A percentile compares a stretch with the other conserved stretches of the same genome.
phyloP scores from a whole-genome alignment of 2,329 filamentous ascomycete species.

The Ophiocordyceps robertsii region DNA sequence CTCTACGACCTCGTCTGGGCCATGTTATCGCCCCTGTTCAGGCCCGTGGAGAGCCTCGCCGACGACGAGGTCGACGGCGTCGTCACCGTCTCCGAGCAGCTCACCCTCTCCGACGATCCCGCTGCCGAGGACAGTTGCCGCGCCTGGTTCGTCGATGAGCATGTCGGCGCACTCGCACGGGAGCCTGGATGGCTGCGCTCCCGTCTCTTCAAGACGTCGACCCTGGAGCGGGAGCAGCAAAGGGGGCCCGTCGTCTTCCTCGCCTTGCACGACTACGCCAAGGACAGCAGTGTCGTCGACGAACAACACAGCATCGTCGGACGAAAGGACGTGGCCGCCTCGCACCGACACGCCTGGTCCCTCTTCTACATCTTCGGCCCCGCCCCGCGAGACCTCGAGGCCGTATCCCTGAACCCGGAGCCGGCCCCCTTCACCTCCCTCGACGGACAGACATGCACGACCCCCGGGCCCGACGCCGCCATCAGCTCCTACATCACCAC shows the following conservation, averaged over 20 bases:
- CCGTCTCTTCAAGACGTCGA: conserved; percentile 54
- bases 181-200: conserved; percentile 70
- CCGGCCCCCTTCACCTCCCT: conserved; percentile 36
- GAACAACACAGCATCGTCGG: conserved; percentile 40
- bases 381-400: conserved; percentile 52
- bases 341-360: conserved; percentile 45
- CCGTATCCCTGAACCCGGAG: conserved; percentile 36
- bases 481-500: conserved; percentile 58
- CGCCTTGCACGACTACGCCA: conserved; percentile 59
- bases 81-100: conserved; percentile 38
- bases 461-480: conserved; percentile 33
- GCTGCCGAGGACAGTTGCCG: conserved; percentile 37
- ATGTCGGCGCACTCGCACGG: conserved; percentile 56
- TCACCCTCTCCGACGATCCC: conserved; percentile 37
- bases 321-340: neutral
- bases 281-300: conserved; percentile 52
- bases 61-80: conserved; percentile 45
- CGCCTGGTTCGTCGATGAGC: conserved; percentile 65
- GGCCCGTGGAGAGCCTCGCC: neutral
- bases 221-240: conserved; percentile 35
- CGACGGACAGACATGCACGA: conserved; percentile 42
- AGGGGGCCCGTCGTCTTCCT: conserved; percentile 36
- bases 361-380: conserved; percentile 73
- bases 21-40: conserved; percentile 40
- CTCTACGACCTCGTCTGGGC: conserved; percentile 56